A percentile compares a stretch with the other conserved stretches of the same genome.
phyloP scores from a whole-genome alignment of 768 basidiomycete species.

The Kwoniella botswanensis region DNA sequence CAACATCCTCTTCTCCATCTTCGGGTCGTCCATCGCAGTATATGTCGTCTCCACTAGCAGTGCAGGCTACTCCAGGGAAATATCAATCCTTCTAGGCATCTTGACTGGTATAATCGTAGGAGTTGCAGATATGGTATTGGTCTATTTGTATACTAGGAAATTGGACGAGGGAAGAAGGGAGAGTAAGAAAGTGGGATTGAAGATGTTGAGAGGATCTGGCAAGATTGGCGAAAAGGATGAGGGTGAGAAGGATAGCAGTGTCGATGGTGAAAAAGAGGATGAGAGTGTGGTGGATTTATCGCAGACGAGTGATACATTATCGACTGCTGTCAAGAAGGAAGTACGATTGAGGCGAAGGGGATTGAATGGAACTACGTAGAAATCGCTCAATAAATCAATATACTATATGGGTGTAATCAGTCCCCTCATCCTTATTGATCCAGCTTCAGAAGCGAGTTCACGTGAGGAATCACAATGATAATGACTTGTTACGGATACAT shows the following conservation, averaged over 20 bases:
- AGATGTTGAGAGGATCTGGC: constrained; percentile 26
- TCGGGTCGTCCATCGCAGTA: constrained; percentile 45
- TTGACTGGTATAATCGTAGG: constrained; percentile 43
- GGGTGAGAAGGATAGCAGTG: background rate
- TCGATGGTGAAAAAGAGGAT: background rate
- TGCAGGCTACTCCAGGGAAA: constrained; percentile 41
- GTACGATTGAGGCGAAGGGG: constrained; percentile 8
- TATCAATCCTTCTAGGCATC: constrained; percentile 34
- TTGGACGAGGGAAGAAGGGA: constrained; percentile 27
- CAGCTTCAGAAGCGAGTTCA: too few species aligned
- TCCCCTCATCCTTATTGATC: too few species aligned
- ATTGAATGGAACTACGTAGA: background rate
- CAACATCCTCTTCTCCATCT: constrained; percentile 52
- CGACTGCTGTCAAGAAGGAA: constrained; percentile 2
- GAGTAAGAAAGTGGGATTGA: background rate
- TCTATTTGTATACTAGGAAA: constrained; percentile 37
- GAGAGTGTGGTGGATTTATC: background rate
- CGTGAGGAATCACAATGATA: background rate
- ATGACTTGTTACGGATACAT: background rate
- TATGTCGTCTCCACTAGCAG: constrained; percentile 38
- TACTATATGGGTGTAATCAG: too few species aligned
- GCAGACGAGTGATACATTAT: background rate
- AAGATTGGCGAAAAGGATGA: background rate
- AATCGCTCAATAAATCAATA: too few species aligned
- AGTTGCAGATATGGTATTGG: constrained; percentile 40